Conservation (phyloP, 2,329 filamentous ascomycete species). For the Mycosphaerella arachidis region DNA sequence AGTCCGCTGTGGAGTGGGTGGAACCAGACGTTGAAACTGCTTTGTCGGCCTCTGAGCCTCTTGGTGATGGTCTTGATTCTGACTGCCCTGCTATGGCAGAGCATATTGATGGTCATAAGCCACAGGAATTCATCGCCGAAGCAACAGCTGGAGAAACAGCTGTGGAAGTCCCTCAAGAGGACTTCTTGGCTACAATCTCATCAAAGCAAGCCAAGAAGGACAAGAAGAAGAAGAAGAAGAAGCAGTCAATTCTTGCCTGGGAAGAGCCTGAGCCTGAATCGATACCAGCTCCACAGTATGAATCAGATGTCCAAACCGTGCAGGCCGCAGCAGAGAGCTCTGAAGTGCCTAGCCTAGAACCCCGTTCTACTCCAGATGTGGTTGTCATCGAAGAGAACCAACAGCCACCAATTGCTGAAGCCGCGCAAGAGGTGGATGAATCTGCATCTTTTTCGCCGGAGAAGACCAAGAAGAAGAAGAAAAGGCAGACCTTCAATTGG, state of each 20-base stretch:
- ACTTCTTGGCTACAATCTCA: background rate
- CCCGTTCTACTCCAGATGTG: background rate
- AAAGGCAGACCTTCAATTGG: constrained; percentile 8
- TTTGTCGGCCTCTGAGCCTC: background rate
- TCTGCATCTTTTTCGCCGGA: constrained; percentile 18
- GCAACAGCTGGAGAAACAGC: background rate
- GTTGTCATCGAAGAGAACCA: background rate
- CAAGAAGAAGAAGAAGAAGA: constrained; percentile 8
- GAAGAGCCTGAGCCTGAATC: constrained; percentile 9
- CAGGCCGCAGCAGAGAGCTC: background rate
- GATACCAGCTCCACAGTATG: background rate
- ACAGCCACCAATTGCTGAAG: background rate
- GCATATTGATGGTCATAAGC: background rate
- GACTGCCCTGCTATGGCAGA: background rate
- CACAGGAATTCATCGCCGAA: background rate
- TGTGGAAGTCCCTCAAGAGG: background rate
- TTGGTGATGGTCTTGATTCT: background rate
- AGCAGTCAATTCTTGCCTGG: background rate
- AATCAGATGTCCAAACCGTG: background rate
- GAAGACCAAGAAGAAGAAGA: constrained; percentile 39
- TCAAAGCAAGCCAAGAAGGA: constrained; percentile 30
- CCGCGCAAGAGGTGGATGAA: background rate
- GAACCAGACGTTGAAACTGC: background rate
- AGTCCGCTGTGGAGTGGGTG: background rate
- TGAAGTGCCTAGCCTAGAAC: background rate